phyloP scores from a whole-genome alignment of 2,329 filamentous ascomycete genomes.

The Aspergillus sp. region DNA sequence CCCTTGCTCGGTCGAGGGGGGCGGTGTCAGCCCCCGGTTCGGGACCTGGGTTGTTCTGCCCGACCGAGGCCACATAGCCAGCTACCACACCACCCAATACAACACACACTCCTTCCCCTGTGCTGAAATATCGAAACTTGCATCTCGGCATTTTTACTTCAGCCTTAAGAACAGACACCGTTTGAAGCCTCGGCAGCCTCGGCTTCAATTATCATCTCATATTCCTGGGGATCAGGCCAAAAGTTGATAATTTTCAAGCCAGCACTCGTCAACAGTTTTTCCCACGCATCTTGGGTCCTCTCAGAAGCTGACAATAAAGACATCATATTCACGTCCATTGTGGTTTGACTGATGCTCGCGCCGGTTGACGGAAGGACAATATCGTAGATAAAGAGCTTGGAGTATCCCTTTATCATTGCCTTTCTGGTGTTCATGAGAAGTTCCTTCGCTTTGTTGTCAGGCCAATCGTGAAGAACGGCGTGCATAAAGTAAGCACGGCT shows the following conservation, averaged over 20 bases:
- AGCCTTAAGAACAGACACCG: no score
- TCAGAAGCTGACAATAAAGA: conserved; percentile 38
- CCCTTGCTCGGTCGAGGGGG: no score
- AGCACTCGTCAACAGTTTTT: conserved; percentile 12
- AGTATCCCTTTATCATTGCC: conserved; percentile 27
- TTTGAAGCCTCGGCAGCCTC: conserved; percentile 9
- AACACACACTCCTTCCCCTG: no score
- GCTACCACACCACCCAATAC: no score
- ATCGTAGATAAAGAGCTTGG: conserved; percentile 20
- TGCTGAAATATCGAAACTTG: no score
- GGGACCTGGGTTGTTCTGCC: no score
- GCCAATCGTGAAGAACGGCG: conserved; percentile 36
- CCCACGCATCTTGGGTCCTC: conserved; percentile 22
- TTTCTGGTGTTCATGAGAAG: conserved; percentile 21
- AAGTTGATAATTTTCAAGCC: conserved; percentile 21
- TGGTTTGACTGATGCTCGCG: conserved; percentile 20
- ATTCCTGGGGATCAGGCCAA: conserved; percentile 16
- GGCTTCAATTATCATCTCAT: conserved; percentile 22
- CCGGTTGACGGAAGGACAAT: conserved; percentile 28
- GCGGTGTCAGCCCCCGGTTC: no score
- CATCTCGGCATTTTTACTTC: no score
- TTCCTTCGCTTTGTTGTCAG: conserved; percentile 20
- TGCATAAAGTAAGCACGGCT: conserved; percentile 35
- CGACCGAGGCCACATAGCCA: no score
- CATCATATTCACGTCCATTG: conserved; percentile 32